phyloP scores from a whole-genome alignment of 805 yeast species.

The Isabelozyma heimii region DNA sequence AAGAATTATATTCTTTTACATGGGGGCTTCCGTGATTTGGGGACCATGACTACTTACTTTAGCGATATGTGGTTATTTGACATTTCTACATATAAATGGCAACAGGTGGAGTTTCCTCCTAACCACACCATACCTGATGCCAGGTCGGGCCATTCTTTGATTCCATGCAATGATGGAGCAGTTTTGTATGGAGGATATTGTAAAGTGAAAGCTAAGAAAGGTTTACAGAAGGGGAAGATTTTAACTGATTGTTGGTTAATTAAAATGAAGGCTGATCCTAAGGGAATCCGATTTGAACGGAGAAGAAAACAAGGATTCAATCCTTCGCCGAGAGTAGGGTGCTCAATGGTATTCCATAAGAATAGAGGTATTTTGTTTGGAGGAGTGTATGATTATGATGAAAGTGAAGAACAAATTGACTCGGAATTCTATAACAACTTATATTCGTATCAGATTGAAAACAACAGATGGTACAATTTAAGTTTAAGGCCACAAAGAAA shows the following conservation, averaged over 20 bases:
- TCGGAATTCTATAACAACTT: constrained; percentile 81
- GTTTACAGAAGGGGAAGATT: constrained; percentile 87
- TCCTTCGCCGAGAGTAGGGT: constrained; percentile 93
- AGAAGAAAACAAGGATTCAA: constrained; percentile 85
- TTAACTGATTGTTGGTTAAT: constrained; percentile 82
- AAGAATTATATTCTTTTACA: constrained; percentile 80
- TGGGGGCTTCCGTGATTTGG: constrained; percentile 94
- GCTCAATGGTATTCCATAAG: constrained; percentile 82
- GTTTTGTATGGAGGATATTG: constrained; percentile 91
- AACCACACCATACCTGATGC: constrained; percentile 84
- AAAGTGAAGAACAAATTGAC: constrained; percentile 87
- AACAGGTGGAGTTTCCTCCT: constrained; percentile 80
- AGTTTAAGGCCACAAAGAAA: constrained; percentile 61
- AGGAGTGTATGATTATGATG: constrained; percentile 93
- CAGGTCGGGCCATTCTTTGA: constrained; percentile 86
- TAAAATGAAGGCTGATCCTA: constrained; percentile 81
- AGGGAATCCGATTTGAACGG: constrained; percentile 81
- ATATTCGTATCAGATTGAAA: constrained; percentile 77
- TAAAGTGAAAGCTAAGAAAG: constrained; percentile 86
- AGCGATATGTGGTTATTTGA: constrained; percentile 93
- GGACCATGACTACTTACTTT: constrained; percentile 77
- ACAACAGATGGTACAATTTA: constrained; percentile 84
- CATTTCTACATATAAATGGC: constrained; percentile 86
- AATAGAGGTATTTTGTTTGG: constrained; percentile 93
- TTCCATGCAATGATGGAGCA: constrained; percentile 79